A percentile compares a stretch with the other conserved stretches of the same genome.
These are phyloP conservation scores for Ceratopteris richardii DNA, from an alignment of 75 land plant species.

Conservation along the genomic window DNA sequence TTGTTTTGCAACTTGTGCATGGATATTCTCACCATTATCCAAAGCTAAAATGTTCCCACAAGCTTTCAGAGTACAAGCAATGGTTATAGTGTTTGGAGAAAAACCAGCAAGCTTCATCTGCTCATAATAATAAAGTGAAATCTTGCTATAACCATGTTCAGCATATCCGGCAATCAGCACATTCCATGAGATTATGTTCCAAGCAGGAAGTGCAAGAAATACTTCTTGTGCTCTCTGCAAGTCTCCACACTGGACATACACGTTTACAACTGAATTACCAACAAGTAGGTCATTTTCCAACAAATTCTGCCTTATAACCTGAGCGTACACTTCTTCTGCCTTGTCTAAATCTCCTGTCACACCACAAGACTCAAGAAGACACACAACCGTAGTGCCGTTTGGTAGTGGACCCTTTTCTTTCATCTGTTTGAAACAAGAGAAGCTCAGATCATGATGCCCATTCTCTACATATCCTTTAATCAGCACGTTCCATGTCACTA, in stretches of 20 bases:
- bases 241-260: slow-evolving; percentile 11
- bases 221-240: slow-evolving; percentile 5
- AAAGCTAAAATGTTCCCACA: background rate
- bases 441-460: slow-evolving; percentile 6
- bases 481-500: slow-evolving; percentile 17
- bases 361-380: slow-evolving; percentile 18
- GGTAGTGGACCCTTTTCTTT: slow-evolving; percentile 11
- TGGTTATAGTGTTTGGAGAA: slow-evolving; percentile 5
- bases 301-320: background rate
- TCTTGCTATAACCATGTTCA: background rate
- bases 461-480: slow-evolving; percentile 13
- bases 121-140: slow-evolving; percentile 6
- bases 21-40: background rate
- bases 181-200: slow-evolving; percentile 11
- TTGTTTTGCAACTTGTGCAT: background rate
- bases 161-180: slow-evolving; percentile 13
- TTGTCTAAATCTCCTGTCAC: slow-evolving; percentile 9
- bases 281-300: background rate
- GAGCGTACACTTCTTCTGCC: slow-evolving; percentile 13
- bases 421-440: slow-evolving; percentile 10
- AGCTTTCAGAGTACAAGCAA: slow-evolving; percentile 7
- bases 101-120: slow-evolving; percentile 9
- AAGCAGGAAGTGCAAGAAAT: slow-evolving; percentile 4
- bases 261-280: slow-evolving; percentile 6
- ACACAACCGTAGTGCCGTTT: slow-evolving; percentile 11